These are phyloP conservation scores for Blastosporella zonata DNA, from an alignment of 1,284 basidiomycete species.

Conservation along the genomic window DNA sequence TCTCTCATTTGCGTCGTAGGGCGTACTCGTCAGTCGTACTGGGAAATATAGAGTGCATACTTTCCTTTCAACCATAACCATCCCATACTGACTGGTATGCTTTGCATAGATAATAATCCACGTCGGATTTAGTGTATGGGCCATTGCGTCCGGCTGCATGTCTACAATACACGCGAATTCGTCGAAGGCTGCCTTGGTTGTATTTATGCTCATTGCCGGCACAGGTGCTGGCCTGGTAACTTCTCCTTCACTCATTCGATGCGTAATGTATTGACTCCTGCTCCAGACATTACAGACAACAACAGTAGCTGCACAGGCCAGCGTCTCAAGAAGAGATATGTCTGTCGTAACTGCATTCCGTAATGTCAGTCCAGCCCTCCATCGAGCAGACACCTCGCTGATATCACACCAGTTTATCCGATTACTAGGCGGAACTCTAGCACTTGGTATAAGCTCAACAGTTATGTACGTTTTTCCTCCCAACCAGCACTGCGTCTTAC, in stretches of 20 bases:
- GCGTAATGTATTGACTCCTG: constrained; percentile 6
- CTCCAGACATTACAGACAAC: constrained; percentile 57
- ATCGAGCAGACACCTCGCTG: background rate
- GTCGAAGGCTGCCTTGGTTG: constrained; percentile 50
- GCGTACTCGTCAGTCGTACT: constrained; percentile 61
- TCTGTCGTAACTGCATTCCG: constrained; percentile 69
- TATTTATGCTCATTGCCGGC: constrained; percentile 69
- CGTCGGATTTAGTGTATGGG: constrained; percentile 67
- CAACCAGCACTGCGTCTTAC: background rate
- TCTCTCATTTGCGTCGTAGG: constrained; percentile 33
- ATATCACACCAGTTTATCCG: constrained; percentile 50
- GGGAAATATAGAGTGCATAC: constrained; percentile 57
- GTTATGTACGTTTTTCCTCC: constrained; percentile 39
- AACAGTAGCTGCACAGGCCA: constrained; percentile 68
- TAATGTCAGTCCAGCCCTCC: constrained; percentile 40
- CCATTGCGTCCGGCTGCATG: constrained; percentile 66
- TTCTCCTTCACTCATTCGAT: background rate
- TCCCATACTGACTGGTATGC: background rate
- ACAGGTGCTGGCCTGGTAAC: constrained; percentile 63
- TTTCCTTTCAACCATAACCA: background rate
- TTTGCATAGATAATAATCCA: constrained; percentile 52
- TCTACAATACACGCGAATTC: constrained; percentile 56
- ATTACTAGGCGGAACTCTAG: constrained; percentile 59
- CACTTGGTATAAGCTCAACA: constrained; percentile 59
- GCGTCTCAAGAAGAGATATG: constrained; percentile 63